Evolutionary conservation across 1,284 basidiomycete species (phyloP), one percentile per base, ranked within the genome.

Genomic region (Hypsizygus ulmarius): DNA sequence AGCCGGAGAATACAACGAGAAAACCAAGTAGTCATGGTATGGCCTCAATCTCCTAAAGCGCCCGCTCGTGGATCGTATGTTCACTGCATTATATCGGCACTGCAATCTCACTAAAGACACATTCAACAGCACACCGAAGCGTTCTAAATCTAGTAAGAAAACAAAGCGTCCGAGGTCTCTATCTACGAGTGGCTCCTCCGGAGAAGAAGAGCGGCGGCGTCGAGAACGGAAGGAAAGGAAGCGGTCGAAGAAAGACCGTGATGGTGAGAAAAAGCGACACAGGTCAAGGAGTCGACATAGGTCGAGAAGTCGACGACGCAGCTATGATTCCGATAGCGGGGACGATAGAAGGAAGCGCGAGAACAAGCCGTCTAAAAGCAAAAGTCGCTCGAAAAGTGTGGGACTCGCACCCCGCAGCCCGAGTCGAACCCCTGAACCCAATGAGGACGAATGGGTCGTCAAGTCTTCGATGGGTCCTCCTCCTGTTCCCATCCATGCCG

Each of bases 11-110:
- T 75, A 49, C 82, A 93, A 63, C 74, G 93, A 44, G 84, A 87
- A 53, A 72, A 63, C 2, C 82, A 71, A 9, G 76, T 75, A 4
- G 64, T 88, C 1, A 79, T 79, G 54, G 77, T 94, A 41, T 97
- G 93, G 93, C 93, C 93, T 0, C 68, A 81, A 1, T 95, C 93
- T 3, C 93, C 93, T 0, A 86, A 87, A 57, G 79, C 75, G 19
- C 78, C 81, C 44, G 67, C 74, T 43, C 74, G 81, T 21, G 66
- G 71, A 47, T 55, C 78, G 87, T 90, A 69, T 42, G 85, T 27
- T 30, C 36, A 28, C 12, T 12, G 46, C 42, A 40, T 11, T 11
- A 16, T 34, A 35, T 45, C 38, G 34, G 32, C 3, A 33, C 2
- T 18, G 15, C 12, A 11, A 46, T 37, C 4, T 19, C 29, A 44